Percentiles rank a stretch among this genome's conserved stretches.
Conservation (phyloP, 768 basidiomycete species). For the Lentinula edodes region DNA sequence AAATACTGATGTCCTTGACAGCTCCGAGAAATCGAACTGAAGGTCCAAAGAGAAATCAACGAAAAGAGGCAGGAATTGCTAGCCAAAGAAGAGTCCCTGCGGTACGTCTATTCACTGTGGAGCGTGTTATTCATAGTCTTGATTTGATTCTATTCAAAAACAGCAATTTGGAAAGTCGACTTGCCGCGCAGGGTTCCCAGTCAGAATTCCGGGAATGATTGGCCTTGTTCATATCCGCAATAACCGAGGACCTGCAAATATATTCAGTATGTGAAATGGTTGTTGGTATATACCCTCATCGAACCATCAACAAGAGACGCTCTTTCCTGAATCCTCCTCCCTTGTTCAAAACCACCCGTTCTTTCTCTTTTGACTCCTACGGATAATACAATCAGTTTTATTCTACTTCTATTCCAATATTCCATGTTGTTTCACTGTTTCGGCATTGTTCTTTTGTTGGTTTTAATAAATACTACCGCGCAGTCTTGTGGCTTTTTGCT, state of each 20-base stretch:
- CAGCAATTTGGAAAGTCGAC: slow-evolving; percentile 85
- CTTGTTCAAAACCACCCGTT: background rate
- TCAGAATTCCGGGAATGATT: slow-evolving; percentile 65
- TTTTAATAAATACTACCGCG: background rate
- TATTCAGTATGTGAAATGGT: background rate
- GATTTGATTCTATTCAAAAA: slow-evolving; percentile 5
- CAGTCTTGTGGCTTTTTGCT: background rate
- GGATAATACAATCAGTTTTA: slow-evolving; percentile 1
- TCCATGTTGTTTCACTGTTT: background rate
- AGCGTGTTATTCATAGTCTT: background rate
- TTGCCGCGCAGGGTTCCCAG: slow-evolving; percentile 85
- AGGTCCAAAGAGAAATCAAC: slow-evolving; percentile 96
- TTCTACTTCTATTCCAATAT: background rate
- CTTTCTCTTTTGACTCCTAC: background rate
- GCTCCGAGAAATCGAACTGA: slow-evolving; percentile 97
- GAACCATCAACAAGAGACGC: slow-evolving; percentile 1
- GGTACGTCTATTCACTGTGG: slow-evolving; percentile 36
- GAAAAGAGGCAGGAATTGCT: slow-evolving; percentile 95
- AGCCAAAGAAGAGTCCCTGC: slow-evolving; percentile 93
- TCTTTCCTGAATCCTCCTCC: background rate
- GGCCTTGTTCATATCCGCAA: background rate
- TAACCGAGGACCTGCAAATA: background rate
- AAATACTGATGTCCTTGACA: slow-evolving; percentile 20
- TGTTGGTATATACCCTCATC: slow-evolving; percentile 5
- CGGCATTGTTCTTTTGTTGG: background rate